Evolutionary conservation across 495 filamentous ascomycete species (phyloP), one percentile per base, ranked within the genome.

Genomic region (Arthonia radiata): DNA sequence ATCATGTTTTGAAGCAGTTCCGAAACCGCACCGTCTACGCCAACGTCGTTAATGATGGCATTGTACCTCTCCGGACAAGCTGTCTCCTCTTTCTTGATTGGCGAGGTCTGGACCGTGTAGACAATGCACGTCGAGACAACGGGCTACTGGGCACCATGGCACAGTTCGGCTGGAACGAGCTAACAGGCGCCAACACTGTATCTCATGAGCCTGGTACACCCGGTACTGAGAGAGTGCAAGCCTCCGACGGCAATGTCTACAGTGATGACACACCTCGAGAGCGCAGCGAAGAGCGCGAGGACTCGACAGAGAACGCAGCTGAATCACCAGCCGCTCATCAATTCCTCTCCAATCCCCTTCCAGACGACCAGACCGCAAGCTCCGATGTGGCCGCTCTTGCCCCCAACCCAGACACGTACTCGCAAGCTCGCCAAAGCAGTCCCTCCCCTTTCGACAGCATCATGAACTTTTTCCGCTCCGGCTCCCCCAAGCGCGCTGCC

Each of bases 1-100:
- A 94, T 48, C 62, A 67, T 21, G 81, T 75, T 0, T 51, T 97
- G 27, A 64, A 69, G 38, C 77, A 71, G 45, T 97, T 94, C 39
- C 60, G 78, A 24, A 90, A 86, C 41, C 59, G 89, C 11, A 97
- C 86, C 0, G 57, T 93, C 1, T 97, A 97, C 43, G 90, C 82
- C 1, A 97, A 97, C 40, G 80, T 94, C 15, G 89, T 97, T 23
- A 97, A 97, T 48, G 86, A 97, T 49, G 86, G 86, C 2, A 93
- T 97, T 41, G 86, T 97, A 4, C 86, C 86, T 2, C 45, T 94
- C 19, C 64, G 89, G 7, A 97, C 86, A 8, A 93, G 89, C 27
- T 94, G 82, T 46, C 54, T 97, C 10, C 55, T 94, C n/a, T 97
- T 94, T 38, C 59, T 97, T 4, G 86, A 97, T 43, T 97, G 86